A percentile compares a stretch with the other conserved stretches of the same genome.
Evolutionary conservation across 2,329 filamentous ascomycete species (phyloP).

Genomic region (Pestalotiopsis sp.): DNA sequence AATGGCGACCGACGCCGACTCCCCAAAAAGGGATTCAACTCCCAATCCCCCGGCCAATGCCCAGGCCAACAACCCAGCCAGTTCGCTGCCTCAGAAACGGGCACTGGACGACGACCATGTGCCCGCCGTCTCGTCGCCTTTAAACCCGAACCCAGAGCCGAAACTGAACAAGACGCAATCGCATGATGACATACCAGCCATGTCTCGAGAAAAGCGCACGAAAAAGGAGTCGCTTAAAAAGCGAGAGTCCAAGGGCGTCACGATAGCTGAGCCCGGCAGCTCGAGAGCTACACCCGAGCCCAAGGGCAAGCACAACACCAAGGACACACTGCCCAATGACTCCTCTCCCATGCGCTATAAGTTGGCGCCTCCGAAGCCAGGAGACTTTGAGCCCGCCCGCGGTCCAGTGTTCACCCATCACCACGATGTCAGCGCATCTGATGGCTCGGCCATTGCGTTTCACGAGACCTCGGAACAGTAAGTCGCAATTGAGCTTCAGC

Average conservation of each 20-base stretch:
- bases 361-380: conserved; percentile 62
- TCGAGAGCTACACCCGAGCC: conserved; percentile 60
- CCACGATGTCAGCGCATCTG: conserved; percentile 51
- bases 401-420: conserved; percentile 59
- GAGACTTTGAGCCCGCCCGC: conserved; percentile 62
- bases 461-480: conserved; percentile 67
- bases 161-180: conserved; percentile 37
- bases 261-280: conserved; percentile 45
- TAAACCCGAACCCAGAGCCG: conserved; percentile 66
- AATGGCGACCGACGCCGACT: conserved; percentile 32
- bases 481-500: conserved; percentile 27
- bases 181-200: conserved; percentile 36
- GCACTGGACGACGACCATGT: conserved; percentile 69
- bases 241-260: conserved; percentile 60
- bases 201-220: conserved; percentile 52
- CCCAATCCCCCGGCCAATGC: conserved; percentile 22
- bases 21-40: conserved; percentile 28
- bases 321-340: conserved; percentile 43
- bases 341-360: conserved; percentile 61
- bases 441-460: conserved; percentile 57
- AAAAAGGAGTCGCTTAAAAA: conserved; percentile 73
- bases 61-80: conserved; percentile 32
- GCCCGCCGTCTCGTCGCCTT: conserved; percentile 71
- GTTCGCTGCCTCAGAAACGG: conserved; percentile 65
- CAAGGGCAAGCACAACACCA: conserved; percentile 36